Conservation (phyloP, 176 grass and related monocot species). For the Hsuehochloa calcarea region DNA sequence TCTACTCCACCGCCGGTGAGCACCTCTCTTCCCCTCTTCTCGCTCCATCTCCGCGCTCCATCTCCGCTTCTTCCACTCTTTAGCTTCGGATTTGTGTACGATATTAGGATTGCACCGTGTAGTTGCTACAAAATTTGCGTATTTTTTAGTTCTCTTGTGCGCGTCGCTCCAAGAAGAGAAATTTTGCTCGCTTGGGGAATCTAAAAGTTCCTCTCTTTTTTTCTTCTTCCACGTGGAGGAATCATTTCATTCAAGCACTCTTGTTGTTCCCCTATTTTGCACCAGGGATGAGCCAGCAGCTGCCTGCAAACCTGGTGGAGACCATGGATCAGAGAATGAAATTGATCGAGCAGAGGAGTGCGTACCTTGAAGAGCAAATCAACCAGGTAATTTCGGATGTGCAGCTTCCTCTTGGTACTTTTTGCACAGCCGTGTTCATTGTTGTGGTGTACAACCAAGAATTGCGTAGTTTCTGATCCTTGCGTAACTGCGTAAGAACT, state of each 20-base stretch:
- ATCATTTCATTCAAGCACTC: background rate
- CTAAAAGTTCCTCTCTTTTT: background rate
- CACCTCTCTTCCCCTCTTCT: background rate
- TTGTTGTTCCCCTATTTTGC: background rate
- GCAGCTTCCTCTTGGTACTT: background rate
- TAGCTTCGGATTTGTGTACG: background rate
- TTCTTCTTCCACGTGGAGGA: too few species aligned
- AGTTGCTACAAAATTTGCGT: background rate
- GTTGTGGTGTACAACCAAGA: background rate
- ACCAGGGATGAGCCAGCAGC: constrained; percentile 48
- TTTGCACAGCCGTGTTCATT: background rate
- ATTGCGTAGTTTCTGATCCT: background rate
- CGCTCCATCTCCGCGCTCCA: background rate
- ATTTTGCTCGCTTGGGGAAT: background rate
- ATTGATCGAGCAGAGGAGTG: constrained; percentile 65
- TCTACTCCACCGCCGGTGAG: constrained; percentile 39
- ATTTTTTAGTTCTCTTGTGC: background rate
- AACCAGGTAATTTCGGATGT: constrained; percentile 65
- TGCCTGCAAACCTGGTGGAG: constrained; percentile 61
- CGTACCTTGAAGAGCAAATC: constrained; percentile 62
- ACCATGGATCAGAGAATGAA: constrained; percentile 83
- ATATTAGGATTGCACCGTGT: background rate
- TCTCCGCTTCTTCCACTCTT: background rate
- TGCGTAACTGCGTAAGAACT: background rate
- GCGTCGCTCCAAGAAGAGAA: background rate